Percentiles rank a stretch among this genome's conserved stretches.
phyloP scores from a whole-genome alignment of 768 basidiomycete genomes.

The Leccinum barrowsii region DNA sequence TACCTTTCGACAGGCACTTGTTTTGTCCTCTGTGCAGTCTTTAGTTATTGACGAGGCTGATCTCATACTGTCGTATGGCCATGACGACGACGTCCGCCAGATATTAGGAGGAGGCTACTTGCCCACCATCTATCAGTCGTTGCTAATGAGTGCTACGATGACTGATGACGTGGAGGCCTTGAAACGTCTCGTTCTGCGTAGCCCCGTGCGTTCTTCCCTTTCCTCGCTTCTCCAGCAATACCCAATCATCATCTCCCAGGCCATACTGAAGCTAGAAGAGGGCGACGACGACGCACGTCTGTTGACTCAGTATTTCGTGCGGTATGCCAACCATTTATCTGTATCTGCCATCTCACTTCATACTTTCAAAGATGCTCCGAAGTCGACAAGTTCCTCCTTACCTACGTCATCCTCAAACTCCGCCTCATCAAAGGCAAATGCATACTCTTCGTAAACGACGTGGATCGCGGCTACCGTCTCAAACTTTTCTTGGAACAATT shows the following conservation, averaged over 20 bases:
- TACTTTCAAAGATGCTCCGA: constrained; percentile 68
- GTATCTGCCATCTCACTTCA: background rate
- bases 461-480: constrained; percentile 90
- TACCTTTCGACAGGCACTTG: constrained; percentile 50
- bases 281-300: constrained; percentile 77
- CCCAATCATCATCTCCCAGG: constrained; percentile 43
- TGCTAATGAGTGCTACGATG: constrained; percentile 97
- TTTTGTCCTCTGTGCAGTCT: constrained; percentile 65
- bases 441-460: constrained; percentile 94
- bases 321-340: constrained; percentile 39
- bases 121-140: constrained; percentile 83
- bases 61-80: constrained; percentile 93
- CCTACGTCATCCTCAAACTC: constrained; percentile 53
- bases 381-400: constrained; percentile 94
- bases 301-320: constrained; percentile 83
- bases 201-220: constrained; percentile 59
- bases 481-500: constrained; percentile 98
- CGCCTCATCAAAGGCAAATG: constrained; percentile 95
- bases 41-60: constrained; percentile 98
- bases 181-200: constrained; percentile 83
- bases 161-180: constrained; percentile 91
- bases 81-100: constrained; percentile 83
- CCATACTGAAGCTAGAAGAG: constrained; percentile 83
- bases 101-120: constrained; percentile 66
- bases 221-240: background rate